These are phyloP conservation scores for Persicaria maculosa DNA, from an alignment of 148 eudicot species.

Conservation along the genomic window DNA sequence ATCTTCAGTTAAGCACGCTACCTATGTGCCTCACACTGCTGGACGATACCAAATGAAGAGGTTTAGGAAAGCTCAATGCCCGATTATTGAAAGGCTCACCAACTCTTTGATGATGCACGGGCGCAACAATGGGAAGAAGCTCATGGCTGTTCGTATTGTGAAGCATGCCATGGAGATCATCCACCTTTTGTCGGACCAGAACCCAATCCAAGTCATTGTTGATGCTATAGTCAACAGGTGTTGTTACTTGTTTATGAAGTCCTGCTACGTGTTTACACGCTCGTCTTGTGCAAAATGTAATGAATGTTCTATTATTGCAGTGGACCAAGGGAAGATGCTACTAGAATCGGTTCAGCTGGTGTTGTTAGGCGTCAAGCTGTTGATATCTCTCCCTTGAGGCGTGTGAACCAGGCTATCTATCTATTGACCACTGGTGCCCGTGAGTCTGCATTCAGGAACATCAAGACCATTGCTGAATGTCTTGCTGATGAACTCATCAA, in stretches of 20 bases:
- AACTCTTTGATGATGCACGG: constrained; percentile 13
- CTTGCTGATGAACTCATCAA: constrained; percentile 13
- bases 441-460: constrained; percentile 13
- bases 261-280: not conserved
- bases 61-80: constrained; percentile 14
- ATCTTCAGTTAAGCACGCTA: constrained; percentile 2
- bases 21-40: constrained; percentile 14
- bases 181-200: constrained; percentile 11
- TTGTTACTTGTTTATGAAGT: not conserved
- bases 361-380: constrained; percentile 14
- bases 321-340: constrained; percentile 13
- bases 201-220: constrained; percentile 14
- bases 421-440: constrained; percentile 11
- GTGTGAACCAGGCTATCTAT: constrained; percentile 15
- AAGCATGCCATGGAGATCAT: constrained; percentile 14
- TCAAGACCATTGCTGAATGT: constrained; percentile 12
- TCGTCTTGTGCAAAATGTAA: not conserved
- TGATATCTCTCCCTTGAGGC: constrained; percentile 12
- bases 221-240: constrained; percentile 13
- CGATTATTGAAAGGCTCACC: constrained; percentile 12
- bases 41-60: constrained; percentile 13
- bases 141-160: constrained; percentile 12
- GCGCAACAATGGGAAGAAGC: constrained; percentile 12
- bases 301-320: not conserved
- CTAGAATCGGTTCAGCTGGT: constrained; percentile 14